A percentile compares a stretch with the other conserved stretches of the same genome.
phyloP scores from a whole-genome alignment of 1,284 basidiomycete genomes.

The Microbotryum lychnidis-dioicae region DNA sequence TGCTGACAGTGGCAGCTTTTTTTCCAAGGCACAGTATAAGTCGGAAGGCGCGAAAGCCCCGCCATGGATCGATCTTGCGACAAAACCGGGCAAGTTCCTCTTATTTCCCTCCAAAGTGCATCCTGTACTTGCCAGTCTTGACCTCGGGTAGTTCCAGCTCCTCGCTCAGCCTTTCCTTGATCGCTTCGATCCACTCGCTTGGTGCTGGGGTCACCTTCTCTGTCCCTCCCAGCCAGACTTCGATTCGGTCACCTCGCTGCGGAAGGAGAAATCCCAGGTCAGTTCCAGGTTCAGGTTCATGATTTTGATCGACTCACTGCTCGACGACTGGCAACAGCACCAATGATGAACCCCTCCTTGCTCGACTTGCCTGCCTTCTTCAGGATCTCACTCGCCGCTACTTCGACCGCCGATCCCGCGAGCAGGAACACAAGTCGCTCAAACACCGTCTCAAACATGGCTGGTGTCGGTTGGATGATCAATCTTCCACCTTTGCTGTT shows the following conservation, averaged over 20 bases:
- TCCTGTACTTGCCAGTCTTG: slow-evolving; percentile 24
- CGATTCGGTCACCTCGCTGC: slow-evolving; percentile 29
- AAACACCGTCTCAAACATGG: slow-evolving; percentile 22
- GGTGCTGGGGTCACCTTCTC: slow-evolving; percentile 16
- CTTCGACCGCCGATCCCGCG: slow-evolving; percentile 25
- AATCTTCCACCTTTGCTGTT: slow-evolving; percentile 31
- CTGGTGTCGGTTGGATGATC: slow-evolving; percentile 23
- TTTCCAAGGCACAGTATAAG: too few relatives aligned
- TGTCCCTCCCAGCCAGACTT: slow-evolving; percentile 28
- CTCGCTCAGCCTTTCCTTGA: slow-evolving; percentile 22
- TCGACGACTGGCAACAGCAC: slow-evolving; percentile 25
- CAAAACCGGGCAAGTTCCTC: not conserved
- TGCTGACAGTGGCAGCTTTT: too few relatives aligned
- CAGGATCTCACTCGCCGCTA: slow-evolving; percentile 14
- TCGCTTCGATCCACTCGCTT: slow-evolving; percentile 23
- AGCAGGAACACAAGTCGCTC: slow-evolving; percentile 27
- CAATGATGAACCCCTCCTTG: slow-evolving; percentile 21
- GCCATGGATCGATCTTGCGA: too few relatives aligned
- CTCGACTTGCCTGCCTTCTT: slow-evolving; percentile 6
- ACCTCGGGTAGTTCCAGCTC: slow-evolving; percentile 27
- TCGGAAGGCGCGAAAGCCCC: too few relatives aligned
- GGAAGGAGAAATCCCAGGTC: not conserved
- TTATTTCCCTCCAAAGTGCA: slow-evolving; percentile 16
- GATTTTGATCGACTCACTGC: slow-evolving; percentile 4
- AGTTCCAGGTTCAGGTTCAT: too few relatives aligned